A percentile compares a stretch with the other conserved stretches of the same genome.
These are phyloP conservation scores for Kodamaea arcana DNA, from an alignment of 1,139 yeast genomes.

Conservation along the genomic window DNA sequence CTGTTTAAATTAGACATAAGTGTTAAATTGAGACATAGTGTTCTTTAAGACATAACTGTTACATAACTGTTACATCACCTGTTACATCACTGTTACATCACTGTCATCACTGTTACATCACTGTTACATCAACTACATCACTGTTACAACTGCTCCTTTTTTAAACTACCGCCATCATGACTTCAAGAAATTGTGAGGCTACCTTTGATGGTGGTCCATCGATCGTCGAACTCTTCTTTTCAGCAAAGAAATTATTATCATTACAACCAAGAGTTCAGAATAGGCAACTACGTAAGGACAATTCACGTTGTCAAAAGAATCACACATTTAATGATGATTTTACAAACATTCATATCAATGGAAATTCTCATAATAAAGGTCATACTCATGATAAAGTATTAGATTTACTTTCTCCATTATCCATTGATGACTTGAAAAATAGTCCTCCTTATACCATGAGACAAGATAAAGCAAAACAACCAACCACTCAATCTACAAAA, in stretches of 20 bases:
- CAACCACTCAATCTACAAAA: constrained; percentile 4
- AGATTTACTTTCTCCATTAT: constrained; percentile 41
- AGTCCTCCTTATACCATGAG: constrained; percentile 11
- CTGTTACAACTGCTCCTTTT: no score
- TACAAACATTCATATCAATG: neutral
- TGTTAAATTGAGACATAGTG: no score
- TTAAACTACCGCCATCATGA: no score
- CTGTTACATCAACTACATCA: no score
- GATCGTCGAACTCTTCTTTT: constrained; percentile 40
- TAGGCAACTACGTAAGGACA: constrained; percentile 37
- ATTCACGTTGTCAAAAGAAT: constrained; percentile 18
- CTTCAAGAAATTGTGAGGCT: constrained; percentile 11
- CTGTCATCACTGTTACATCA: no score
- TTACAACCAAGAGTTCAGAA: constrained; percentile 42
- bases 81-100: no score
- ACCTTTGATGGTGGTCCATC: constrained; percentile 34
- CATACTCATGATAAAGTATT: constrained; percentile 17
- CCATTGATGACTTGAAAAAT: constrained; percentile 33
- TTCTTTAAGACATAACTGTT: no score
- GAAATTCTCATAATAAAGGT: constrained; percentile 1
- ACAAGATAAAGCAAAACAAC: constrained; percentile 1
- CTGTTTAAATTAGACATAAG: no score
- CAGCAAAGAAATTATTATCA: constrained; percentile 39
- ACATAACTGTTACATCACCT: no score
- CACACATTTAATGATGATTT: neutral